phyloP scores from a whole-genome alignment of 1,284 basidiomycete species.

The Ganoderma sp. region DNA sequence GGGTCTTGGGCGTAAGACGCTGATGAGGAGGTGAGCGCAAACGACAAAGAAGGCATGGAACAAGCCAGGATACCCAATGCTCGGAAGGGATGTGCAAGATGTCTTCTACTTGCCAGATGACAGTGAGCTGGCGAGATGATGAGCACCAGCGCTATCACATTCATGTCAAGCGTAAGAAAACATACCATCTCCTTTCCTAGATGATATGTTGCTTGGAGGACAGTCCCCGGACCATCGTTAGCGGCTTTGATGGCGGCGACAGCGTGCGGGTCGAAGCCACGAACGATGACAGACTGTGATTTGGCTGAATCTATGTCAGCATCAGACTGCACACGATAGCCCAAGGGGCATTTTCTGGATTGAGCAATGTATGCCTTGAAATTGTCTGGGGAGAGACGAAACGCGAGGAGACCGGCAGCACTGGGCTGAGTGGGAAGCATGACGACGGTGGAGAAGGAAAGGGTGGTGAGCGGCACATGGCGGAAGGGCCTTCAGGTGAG shows the following conservation, averaged over 20 bases:
- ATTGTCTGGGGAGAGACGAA: slow-evolving; percentile 1
- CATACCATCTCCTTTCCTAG: too few relatives aligned
- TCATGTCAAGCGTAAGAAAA: too few relatives aligned
- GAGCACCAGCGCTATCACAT: too few relatives aligned
- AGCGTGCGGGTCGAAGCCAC: slow-evolving; percentile 15
- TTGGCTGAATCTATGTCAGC: neutral
- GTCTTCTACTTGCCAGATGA: too few relatives aligned
- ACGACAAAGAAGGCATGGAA: too few relatives aligned
- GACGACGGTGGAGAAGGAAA: neutral
- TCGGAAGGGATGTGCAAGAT: too few relatives aligned
- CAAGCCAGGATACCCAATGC: too few relatives aligned
- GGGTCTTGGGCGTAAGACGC: too few relatives aligned
- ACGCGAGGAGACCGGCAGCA: neutral
- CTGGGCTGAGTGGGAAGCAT: slow-evolving; percentile 6
- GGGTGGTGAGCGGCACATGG: neutral
- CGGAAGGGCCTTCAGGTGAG: neutral
- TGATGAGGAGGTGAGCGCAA: too few relatives aligned
- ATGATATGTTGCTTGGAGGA: neutral
- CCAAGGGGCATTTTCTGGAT: neutral
- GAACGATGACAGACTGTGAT: slow-evolving; percentile 9
- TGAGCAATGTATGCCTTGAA: neutral
- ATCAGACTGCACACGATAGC: neutral
- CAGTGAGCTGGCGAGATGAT: too few relatives aligned
- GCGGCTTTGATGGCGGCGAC: slow-evolving; percentile 10
- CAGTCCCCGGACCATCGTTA: neutral